Evolutionary conservation across 345 rosid species (phyloP).

Genomic region (Salix arbutifolia): DNA sequence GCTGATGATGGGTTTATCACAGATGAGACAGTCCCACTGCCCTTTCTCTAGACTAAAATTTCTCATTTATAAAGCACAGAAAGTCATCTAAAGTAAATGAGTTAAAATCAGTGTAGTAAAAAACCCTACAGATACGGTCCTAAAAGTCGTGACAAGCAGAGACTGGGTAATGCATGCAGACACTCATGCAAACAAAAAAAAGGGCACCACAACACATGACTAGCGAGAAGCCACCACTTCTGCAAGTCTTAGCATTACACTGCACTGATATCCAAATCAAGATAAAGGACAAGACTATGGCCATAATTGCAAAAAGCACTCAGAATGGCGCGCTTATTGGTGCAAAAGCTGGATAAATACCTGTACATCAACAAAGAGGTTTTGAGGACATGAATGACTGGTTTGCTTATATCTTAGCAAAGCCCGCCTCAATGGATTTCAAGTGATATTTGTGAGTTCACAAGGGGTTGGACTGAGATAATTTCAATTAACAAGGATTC

Average conservation of each 20-base stretch:
- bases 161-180: background rate
- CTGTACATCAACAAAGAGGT: background rate
- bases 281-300: background rate
- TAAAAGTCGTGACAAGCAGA: background rate
- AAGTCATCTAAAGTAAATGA: background rate
- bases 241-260: background rate
- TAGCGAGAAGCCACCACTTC: background rate
- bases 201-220: background rate
- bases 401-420: background rate
- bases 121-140: background rate
- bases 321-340: background rate
- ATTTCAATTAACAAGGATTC: background rate
- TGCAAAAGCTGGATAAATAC: background rate
- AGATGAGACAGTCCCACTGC: background rate
- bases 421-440: background rate
- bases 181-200: background rate
- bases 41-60: background rate
- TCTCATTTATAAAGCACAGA: background rate
- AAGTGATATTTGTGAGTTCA: background rate
- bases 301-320: background rate
- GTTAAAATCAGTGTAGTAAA: background rate
- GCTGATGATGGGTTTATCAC: background rate
- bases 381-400: background rate
- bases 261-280: background rate
- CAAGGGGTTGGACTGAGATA: too few relatives aligned